Conservation (phyloP, 768 basidiomycete species). For the Naganishia vishniacii region DNA sequence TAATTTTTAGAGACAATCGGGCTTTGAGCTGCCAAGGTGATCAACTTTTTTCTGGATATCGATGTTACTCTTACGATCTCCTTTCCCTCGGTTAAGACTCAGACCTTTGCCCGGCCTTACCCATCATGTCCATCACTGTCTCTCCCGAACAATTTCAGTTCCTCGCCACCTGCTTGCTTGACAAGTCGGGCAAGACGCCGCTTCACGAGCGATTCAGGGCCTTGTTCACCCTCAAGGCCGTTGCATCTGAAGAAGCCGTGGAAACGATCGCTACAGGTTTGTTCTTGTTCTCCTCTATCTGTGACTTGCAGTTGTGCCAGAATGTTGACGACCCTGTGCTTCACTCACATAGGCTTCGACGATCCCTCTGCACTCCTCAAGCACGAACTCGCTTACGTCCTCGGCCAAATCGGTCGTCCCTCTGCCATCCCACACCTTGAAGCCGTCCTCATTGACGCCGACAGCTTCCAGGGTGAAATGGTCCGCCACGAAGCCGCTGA, state of each 20-base stretch:
- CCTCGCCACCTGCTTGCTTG: constrained; percentile 73
- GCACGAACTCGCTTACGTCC: constrained; percentile 93
- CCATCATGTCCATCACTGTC: constrained; percentile 44
- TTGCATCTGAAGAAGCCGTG: constrained; percentile 67
- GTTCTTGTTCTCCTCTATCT: constrained; percentile 23
- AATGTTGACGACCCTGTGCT: constrained; percentile 1
- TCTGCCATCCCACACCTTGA: constrained; percentile 75
- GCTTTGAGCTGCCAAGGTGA: not conserved
- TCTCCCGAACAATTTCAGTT: constrained; percentile 57
- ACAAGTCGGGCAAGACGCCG: constrained; percentile 63
- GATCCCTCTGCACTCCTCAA: constrained; percentile 87
- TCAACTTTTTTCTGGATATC: not conserved
- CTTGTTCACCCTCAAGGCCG: constrained; percentile 81
- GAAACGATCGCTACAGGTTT: constrained; percentile 77
- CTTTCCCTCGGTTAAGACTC: too few species aligned
- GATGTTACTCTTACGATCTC: too few species aligned
- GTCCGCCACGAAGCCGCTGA: constrained; percentile 99
- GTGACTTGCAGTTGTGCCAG: not conserved
- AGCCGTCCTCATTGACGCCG: constrained; percentile 69
- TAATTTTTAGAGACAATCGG: constrained; percentile 1
- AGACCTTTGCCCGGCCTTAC: not conserved
- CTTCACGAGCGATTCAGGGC: constrained; percentile 85
- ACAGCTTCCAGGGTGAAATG: constrained; percentile 64
- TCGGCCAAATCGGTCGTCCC: constrained; percentile 77
- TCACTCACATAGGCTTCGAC: constrained; percentile 59